Base-by-base conservation (phyloP, 306 rosid species). In the Adenanthera pavonina region DNA sequence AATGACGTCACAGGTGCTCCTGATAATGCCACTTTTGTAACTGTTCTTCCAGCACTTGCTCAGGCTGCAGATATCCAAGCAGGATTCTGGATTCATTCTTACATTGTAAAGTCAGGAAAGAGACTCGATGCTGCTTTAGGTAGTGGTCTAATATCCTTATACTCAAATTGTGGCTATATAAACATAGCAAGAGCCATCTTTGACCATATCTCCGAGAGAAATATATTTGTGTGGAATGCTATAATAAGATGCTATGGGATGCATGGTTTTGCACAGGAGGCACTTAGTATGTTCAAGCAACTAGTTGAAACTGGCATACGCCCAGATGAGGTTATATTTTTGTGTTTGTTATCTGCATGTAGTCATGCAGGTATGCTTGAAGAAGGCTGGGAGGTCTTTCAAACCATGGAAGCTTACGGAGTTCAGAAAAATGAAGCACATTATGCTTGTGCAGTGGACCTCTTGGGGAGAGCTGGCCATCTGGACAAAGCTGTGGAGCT, bases 361-460 rank as follows among this genome's bases (percentile, higher is more conserved):
- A 92, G 95, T 73, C 98, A 94, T 52, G 90, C 92, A 0, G 97
- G 98, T 49, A 81, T 90, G 78, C 80, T 90, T 38, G 73, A 70
- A 20, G 82, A 92, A 82, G 97, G 97, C 13, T 80, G 83, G 90
- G 72, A 87, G 41, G 47, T 92, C 40, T 94, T 90, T 44, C 69
- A 80, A 35, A 80, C 70, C 15, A 92, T 94, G 93, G 94, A 87
- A 78, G 81, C 81, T 49, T 85, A 86, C 62, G 89, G 92, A 43
- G 89, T 89, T 41, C 86, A 38, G 57, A 94, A 87, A 83, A 69
- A 61, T 0, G 88, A 90, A 77, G 88, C 87, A 34, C 98, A 94
- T 69, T 92, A 94, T 68, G 95, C 94, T 52, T 89, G 95, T 78
- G 86, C 92, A 69, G 98, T 94, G 43, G 98, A 94, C 83, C 91